Conservation (phyloP, 2,329 filamentous ascomycete genomes). For the Paraconiothyrium sp. region DNA sequence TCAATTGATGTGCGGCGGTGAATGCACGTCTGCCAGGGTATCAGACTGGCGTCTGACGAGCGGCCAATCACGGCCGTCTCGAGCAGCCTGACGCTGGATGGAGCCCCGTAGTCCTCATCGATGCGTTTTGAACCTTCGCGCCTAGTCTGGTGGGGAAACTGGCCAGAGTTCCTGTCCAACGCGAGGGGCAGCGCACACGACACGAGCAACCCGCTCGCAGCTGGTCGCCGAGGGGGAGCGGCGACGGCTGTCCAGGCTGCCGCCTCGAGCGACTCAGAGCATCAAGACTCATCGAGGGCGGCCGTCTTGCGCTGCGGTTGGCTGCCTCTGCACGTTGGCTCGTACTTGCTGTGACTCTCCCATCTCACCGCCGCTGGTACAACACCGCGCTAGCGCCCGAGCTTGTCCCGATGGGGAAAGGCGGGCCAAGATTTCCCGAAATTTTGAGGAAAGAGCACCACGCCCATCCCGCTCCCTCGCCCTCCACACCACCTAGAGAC, state of each 20-base stretch:
- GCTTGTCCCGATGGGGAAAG: constrained; percentile 8
- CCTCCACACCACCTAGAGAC: constrained; percentile 48
- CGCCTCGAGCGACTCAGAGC: background rate
- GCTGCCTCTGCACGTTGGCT: background rate
- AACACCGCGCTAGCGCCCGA: constrained; percentile 23
- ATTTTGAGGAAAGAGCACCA: constrained; percentile 17
- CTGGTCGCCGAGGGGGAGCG: background rate
- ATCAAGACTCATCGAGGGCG: background rate
- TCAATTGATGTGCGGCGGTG: constrained; percentile 5
- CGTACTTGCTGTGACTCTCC: constrained; percentile 23
- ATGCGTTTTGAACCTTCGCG: constrained; percentile 33
- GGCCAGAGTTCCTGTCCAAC: constrained; percentile 14
- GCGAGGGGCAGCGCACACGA: constrained; percentile 26
- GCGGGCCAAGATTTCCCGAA: constrained; percentile 32
- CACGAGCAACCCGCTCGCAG: background rate
- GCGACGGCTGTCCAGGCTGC: background rate
- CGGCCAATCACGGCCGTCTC: constrained; percentile 37
- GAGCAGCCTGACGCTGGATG: constrained; percentile 29
- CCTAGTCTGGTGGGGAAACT: constrained; percentile 45
- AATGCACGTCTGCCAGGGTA: constrained; percentile 36
- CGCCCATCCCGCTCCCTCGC: constrained; percentile 31
- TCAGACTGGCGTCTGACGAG: constrained; percentile 35
- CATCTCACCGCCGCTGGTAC: constrained; percentile 34
- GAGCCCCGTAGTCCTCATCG: constrained; percentile 43
- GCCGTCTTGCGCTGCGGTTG: constrained; percentile 4